Base-by-base conservation (phyloP, 1,284 basidiomycete genomes). In the Ustilago sp. region DNA sequence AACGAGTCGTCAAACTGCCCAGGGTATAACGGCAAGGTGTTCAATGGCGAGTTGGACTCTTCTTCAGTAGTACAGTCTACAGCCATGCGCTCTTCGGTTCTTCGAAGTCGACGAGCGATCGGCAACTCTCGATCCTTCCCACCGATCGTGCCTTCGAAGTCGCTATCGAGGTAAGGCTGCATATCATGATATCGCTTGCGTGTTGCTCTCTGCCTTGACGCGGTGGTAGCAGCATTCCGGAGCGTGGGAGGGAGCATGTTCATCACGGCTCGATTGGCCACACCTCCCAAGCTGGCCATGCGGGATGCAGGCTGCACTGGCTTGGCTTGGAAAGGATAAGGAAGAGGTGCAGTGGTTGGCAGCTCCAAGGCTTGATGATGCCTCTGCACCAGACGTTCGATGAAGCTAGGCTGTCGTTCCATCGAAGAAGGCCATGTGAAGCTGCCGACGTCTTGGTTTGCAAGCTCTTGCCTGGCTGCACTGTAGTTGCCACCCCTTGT, bases 111-210 rank as follows among this genome's bases (percentile, higher is more conserved):
- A 6, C 63, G 51, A 19, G 80, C 80, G 68, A 71, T 75, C 43
- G 80, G 80, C 54, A 81, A 56, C 51, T 81, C 80, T 53, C 61
- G 59, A 58, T 81, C 80, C 45, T 65, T 75, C 17, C 45, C 79
- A 39, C 80, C 80, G 36, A 81, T 81, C 2, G 80, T 81, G 8
- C 80, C 80, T 43, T 81, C 80, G 51, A 79, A 81, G 54, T 81
- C 80, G 34, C 74, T 78, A 51, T 80, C 80, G 51, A 73, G 62
- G n/a, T 71, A 63, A 1, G 71, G 56, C 48, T 70, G 75, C 59
- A 65, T 68, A 31, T 67, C 68, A 50, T 65, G 35, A 43, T 75
- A 75, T 4, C 73, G 58, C 53, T 65, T 69, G 2, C 67, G 31
- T 15, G 73, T 75, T 0, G 59, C 63, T 9, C 73, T 41, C 28